Evolutionary conservation across 2,329 filamentous ascomycete genomes (phyloP), one percentile per base, ranked within the genome.

Genomic region (Didymella pinodella): DNA sequence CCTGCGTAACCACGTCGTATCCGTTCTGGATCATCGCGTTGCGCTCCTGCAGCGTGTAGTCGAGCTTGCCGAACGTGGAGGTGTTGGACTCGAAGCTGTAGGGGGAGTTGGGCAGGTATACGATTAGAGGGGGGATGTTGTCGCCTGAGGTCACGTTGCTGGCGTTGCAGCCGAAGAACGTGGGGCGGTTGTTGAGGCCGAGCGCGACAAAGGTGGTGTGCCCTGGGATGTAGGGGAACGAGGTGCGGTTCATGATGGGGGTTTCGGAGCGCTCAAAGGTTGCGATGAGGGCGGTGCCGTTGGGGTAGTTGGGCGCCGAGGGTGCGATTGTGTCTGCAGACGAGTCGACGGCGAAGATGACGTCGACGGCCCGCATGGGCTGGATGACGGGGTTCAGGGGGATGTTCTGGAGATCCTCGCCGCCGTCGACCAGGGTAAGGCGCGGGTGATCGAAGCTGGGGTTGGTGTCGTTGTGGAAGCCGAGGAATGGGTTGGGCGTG

Each of bases 21-120:
- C 92, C 94, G 78, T 99, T 98, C 65, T 86, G 77, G 70, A 99
- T 92, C 72, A 97, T 91, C 62, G 84, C 84, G 74, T 97, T 86
- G 63, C 94, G 90, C 78, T 92, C 78, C 0, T 73, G 77, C 67
- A 86, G 78, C 34, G 84, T 82, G 82, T 93, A 92, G 40, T 78
- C 77, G 36, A 87, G 81, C 60, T 87, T 82, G 11, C 3, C 48
- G 75, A 90, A 94, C 48, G 94, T 97, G 2, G 89, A 90, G 7
- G 90, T 84, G 80, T 98, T 98, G 76, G 88, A 90, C 64, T 83
- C 79, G 73, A 85, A 86, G 46, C 88, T 85, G 79, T 96, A 97
- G 1, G 93, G 93, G 22, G 88, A 84, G 73, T 95, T 96, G 57
- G 95, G 92, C 45, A 98, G 77, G 80, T 99, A 99, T 64, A 97